Evolutionary conservation across 2,329 filamentous ascomycete genomes (phyloP).

Genomic region (Pyrenochaeta sp.): DNA sequence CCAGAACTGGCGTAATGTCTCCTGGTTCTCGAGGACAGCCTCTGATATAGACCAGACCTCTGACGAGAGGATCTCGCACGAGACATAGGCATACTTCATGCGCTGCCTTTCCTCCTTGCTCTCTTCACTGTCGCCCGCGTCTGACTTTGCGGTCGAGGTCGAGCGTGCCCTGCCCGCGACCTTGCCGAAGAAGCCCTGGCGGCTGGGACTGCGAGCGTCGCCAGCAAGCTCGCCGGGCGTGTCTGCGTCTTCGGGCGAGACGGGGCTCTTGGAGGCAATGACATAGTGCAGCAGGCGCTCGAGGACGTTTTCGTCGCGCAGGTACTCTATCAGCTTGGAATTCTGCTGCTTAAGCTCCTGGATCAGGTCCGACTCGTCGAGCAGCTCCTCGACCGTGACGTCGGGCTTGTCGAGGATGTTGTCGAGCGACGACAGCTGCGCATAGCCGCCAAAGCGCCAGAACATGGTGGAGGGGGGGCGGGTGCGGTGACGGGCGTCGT

Average conservation of each 20-base stretch:
- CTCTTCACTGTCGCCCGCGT: constrained; percentile 54
- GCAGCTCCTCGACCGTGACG: constrained; percentile 91
- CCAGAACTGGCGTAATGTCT: constrained; percentile 86
- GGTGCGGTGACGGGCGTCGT: no score
- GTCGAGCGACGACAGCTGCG: constrained; percentile 95
- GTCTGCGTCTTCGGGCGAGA: constrained; percentile 42
- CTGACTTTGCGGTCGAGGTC: constrained; percentile 52
- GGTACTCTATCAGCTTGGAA: constrained; percentile 93
- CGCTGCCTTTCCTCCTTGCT: constrained; percentile 90
- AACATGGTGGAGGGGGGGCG: constrained; percentile 99
- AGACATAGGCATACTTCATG: constrained; percentile 91
- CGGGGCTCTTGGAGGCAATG: constrained; percentile 72
- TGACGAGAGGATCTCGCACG: constrained; percentile 91
- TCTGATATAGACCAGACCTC: constrained; percentile 98
- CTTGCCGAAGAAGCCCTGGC: constrained; percentile 56
- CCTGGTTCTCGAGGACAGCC: constrained; percentile 83
- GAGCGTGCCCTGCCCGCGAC: constrained; percentile 53
- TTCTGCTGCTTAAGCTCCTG: constrained; percentile 99
- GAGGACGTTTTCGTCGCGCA: constrained; percentile 86
- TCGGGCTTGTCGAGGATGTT: constrained; percentile 94
- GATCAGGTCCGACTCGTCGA: constrained; percentile 95
- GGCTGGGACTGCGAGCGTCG: constrained; percentile 40
- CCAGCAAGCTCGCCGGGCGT: constrained; percentile 55
- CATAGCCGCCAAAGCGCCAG: constrained; percentile 99
- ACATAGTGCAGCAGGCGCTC: constrained; percentile 90